phyloP scores from a whole-genome alignment of 2,329 filamentous ascomycete species.

The Trichoderma pleuroti region DNA sequence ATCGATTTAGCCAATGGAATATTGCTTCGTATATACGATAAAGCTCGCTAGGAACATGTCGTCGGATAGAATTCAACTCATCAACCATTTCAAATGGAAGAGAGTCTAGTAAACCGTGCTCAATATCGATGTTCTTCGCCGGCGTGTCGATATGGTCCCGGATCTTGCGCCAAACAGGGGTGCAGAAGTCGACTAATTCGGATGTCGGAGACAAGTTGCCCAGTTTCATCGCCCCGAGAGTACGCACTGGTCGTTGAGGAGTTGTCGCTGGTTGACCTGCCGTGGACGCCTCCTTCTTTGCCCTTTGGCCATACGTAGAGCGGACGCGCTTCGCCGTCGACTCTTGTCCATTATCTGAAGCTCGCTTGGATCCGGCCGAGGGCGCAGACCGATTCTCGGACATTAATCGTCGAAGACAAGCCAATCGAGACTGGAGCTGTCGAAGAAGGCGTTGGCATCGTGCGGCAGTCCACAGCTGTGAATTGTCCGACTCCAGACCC shows the following conservation, averaged over 20 bases:
- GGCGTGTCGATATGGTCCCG: slow-evolving; percentile 22
- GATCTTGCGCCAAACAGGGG: slow-evolving; percentile 30
- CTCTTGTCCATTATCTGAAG: slow-evolving; percentile 1
- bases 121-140: neutral
- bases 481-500: slow-evolving; percentile 14
- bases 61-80: slow-evolving; percentile 27
- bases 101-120: neutral
- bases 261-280: neutral
- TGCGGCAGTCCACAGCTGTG: slow-evolving; percentile 45
- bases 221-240: slow-evolving; percentile 31
- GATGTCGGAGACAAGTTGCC: slow-evolving; percentile 26
- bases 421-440: slow-evolving; percentile 43
- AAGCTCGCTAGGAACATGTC: slow-evolving; percentile 23
- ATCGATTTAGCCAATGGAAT: slow-evolving; percentile 30
- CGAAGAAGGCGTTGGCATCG: slow-evolving; percentile 46
- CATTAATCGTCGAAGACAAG: slow-evolving; percentile 37
- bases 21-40: slow-evolving; percentile 35
- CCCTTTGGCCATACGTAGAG: slow-evolving; percentile 30
- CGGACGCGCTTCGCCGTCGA: slow-evolving; percentile 29
- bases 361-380: slow-evolving; percentile 25
- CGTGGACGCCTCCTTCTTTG: slow-evolving; percentile 6
- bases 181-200: slow-evolving; percentile 30
- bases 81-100: slow-evolving; percentile 21
- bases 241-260: slow-evolving; percentile 30
- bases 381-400: slow-evolving; percentile 22